phyloP scores from a whole-genome alignment of 2,329 filamentous ascomycete genomes.

The Dothideomycetidae sp. region DNA sequence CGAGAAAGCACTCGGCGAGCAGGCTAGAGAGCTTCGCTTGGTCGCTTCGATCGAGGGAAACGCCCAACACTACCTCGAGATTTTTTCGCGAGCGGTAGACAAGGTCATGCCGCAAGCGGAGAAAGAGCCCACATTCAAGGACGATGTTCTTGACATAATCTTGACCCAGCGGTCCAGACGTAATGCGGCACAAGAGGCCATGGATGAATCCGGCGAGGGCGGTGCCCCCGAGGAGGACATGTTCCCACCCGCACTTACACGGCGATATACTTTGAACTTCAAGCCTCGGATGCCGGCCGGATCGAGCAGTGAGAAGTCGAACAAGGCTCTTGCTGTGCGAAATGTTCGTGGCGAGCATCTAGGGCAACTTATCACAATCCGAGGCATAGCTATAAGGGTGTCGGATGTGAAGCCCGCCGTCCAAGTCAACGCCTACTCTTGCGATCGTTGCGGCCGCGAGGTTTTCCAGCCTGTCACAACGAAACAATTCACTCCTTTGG shows the following conservation, averaged over 20 bases:
- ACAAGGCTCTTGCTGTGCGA: slow-evolving; percentile 70
- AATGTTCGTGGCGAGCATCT: slow-evolving; percentile 87
- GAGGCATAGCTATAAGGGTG: slow-evolving; percentile 86
- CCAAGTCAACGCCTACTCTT: slow-evolving; percentile 96
- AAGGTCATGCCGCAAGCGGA: slow-evolving; percentile 67
- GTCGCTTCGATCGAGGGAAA: slow-evolving; percentile 79
- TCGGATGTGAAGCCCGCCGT: slow-evolving; percentile 96
- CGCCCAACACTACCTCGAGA: slow-evolving; percentile 88
- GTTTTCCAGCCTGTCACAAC: slow-evolving; percentile 92
- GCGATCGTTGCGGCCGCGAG: slow-evolving; percentile 89
- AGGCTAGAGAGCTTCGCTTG: slow-evolving; percentile 44
- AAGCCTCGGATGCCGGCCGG: slow-evolving; percentile 69
- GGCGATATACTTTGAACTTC: slow-evolving; percentile 91
- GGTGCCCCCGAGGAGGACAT: slow-evolving; percentile 55
- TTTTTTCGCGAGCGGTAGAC: slow-evolving; percentile 79
- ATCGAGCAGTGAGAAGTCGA: slow-evolving; percentile 41
- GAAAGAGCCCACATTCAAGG: slow-evolving; percentile 80
- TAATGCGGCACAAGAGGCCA: slow-evolving; percentile 50
- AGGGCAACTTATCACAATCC: slow-evolving; percentile 81
- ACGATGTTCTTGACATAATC: slow-evolving; percentile 91
- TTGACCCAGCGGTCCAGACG: slow-evolving; percentile 81
- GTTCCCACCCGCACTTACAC: slow-evolving; percentile 82
- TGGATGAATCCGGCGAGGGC: slow-evolving; percentile 43
- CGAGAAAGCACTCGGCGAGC: slow-evolving; percentile 55
- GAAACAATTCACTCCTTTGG: slow-evolving; percentile 78